phyloP scores from a whole-genome alignment of 306 rosid genomes.

The Prunus armeniaca region DNA sequence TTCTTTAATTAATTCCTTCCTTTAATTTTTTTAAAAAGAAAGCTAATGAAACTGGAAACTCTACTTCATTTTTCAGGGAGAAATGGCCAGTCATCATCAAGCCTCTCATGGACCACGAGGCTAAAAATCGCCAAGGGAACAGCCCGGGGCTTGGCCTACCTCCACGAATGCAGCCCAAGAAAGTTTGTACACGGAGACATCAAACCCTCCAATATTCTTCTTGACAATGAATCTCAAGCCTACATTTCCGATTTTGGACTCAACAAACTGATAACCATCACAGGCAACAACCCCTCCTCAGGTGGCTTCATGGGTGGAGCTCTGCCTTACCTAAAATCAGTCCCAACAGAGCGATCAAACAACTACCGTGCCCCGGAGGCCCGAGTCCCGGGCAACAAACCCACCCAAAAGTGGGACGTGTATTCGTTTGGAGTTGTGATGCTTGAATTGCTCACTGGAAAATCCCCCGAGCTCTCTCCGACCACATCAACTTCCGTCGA shows the following conservation, averaged over 20 bases:
- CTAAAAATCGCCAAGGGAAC: constrained; percentile 76
- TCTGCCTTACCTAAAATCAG: constrained; percentile 68
- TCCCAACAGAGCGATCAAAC: constrained; percentile 65
- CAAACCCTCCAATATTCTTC: constrained; percentile 91
- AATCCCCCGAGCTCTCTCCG: constrained; percentile 85
- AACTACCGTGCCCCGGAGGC: constrained; percentile 89
- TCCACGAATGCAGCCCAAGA: constrained; percentile 96
- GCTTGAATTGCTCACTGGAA: constrained; percentile 88
- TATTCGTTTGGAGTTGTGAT: constrained; percentile 87
- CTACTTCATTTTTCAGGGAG: constrained; percentile 43
- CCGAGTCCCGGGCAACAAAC: constrained; percentile 56
- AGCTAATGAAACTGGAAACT: background rate
- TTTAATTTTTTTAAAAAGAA: background rate
- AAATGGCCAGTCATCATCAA: constrained; percentile 69
- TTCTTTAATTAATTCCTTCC: background rate
- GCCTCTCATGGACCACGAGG: constrained; percentile 81
- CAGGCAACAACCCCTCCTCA: constrained; percentile 86
- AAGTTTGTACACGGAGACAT: constrained; percentile 94
- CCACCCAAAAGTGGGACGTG: constrained; percentile 90
- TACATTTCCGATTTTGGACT: constrained; percentile 88
- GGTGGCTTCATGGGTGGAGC: constrained; percentile 96
- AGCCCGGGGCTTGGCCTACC: constrained; percentile 90
- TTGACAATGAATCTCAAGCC: constrained; percentile 76
- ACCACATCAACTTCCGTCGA: constrained; percentile 82
- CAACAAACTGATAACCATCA: constrained; percentile 68